A percentile compares a stretch with the other conserved stretches of the same genome.
phyloP scores from a whole-genome alignment of 139 green algal species.

The Zygnema circumcarinatum region DNA sequence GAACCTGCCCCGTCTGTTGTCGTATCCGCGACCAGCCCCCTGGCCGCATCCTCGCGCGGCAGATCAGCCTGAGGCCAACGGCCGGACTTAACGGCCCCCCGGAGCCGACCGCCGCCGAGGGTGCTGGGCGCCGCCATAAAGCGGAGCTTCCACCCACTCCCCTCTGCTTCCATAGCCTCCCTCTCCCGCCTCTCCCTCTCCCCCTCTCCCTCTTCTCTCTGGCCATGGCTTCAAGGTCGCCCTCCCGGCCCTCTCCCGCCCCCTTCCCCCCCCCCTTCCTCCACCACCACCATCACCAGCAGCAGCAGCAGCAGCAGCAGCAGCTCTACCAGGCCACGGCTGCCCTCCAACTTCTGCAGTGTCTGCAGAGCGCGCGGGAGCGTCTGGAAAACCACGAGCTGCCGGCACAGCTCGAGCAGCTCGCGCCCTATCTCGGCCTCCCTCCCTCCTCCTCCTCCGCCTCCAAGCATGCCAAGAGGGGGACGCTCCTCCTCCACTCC shows the following conservation, averaged over 20 bases:
- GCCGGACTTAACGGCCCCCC: not conserved
- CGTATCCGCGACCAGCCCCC: too few relatives aligned
- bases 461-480: too few relatives aligned
- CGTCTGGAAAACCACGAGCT: not conserved
- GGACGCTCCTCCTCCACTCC: not conserved
- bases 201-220: not conserved
- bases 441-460: too few relatives aligned
- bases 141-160: not conserved
- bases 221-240: not conserved
- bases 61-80: too few relatives aligned
- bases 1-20: too few relatives aligned
- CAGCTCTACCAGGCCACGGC: not conserved
- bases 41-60: too few relatives aligned
- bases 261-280: not conserved
- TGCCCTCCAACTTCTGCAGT: not conserved
- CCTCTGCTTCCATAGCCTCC: too few relatives aligned
- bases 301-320: conserved; percentile 13
- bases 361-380: not conserved
- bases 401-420: not conserved
- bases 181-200: too few relatives aligned
- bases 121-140: not conserved
- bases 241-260: not conserved
- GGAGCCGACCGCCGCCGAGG: not conserved
- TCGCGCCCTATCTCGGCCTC: too few relatives aligned
- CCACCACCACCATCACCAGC: not conserved